Evolutionary conservation across 148 eudicot species (phyloP).

Genomic region (Fagopyrum tataricum): DNA sequence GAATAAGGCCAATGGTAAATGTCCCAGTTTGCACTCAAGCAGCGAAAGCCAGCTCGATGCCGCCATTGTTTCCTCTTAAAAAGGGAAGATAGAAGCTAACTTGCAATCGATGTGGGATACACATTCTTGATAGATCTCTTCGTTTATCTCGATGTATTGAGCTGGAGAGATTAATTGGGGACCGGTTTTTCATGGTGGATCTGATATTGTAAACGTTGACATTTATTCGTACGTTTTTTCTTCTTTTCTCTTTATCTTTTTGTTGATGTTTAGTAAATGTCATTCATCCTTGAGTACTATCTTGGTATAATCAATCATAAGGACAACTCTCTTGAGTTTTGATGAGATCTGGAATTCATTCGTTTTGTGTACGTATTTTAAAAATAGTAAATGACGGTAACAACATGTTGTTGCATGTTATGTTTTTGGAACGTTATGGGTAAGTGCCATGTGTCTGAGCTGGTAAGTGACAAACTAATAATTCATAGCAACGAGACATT

Average conservation of each 20-base stretch:
- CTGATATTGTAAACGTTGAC: slow-evolving; percentile 5
- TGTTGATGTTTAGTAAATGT: not conserved
- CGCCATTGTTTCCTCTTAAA: slow-evolving; percentile 39
- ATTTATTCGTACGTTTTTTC: not conserved
- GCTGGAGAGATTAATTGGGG: not conserved
- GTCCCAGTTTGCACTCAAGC: slow-evolving; percentile 46
- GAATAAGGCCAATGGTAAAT: slow-evolving; percentile 47
- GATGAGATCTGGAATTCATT: not conserved
- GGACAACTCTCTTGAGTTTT: not conserved
- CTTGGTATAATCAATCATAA: not conserved
- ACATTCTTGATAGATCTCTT: not conserved
- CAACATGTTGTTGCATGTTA: slow-evolving; percentile 5
- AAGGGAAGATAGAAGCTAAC: slow-evolving; percentile 23
- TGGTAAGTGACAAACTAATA: not conserved
- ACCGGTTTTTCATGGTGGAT: not conserved
- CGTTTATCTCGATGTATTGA: not conserved
- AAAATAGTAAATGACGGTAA: not conserved
- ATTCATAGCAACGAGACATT: not conserved
- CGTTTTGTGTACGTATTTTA: not conserved
- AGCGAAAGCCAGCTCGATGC: slow-evolving; percentile 18
- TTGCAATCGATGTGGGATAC: not conserved
- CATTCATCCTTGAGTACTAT: not conserved
- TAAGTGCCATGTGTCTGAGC: not conserved
- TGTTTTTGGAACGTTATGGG: slow-evolving; percentile 4
- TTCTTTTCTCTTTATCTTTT: not conserved